Base-by-base conservation (phyloP, 768 basidiomycete genomes). In the Mycena sanguinolenta region DNA sequence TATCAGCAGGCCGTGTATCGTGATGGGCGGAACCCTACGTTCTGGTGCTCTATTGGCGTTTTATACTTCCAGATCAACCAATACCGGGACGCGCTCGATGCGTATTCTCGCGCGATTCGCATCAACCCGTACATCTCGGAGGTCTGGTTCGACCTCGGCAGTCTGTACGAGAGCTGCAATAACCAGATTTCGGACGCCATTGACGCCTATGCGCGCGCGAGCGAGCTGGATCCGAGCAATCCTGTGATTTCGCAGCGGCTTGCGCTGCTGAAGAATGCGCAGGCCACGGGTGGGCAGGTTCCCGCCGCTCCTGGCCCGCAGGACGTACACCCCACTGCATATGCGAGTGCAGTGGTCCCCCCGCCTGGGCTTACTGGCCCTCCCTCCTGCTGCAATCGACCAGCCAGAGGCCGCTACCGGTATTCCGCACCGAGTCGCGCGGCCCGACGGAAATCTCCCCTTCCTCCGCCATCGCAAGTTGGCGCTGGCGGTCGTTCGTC, bases 1-100 rank as follows among this genome's bases (percentile, higher is more conserved):
- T 99, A 99, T 79, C 98, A 99, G 76, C 98, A 99, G 81, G 97
- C 98, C 23, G 96, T 99, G 21, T 99, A 99, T 82, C 94, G 97
- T 62, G 98, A 99, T 77, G 98, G 97, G 25, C 95, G 96, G 67
- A 99, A 99, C 79, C 98, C 98, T 0, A 98, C 98, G 0, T 99
- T 98, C 82, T 99, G 98, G 98, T 99, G 97, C 79, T 97, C 96
- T 27, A 99, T 99, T 76, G 98, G 98, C 55, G 98, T 99, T 0
- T 88, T 99, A 1, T 99, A 99, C 80, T 99, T 98, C 87, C 97
- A 99, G 79, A 98, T 99, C 85, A 99, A 98, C 82, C 98, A 99
- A 79, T 99, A 95, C 85, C 95, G 97, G 61, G 98, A 99, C 77
- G 97, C 97, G 3, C 91, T 99, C 42, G 98, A 99, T 77, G 98